A percentile compares a stretch with the other conserved stretches of the same genome.
Conservation (phyloP, 306 rosid genomes). For the Adenanthera pavonina region DNA sequence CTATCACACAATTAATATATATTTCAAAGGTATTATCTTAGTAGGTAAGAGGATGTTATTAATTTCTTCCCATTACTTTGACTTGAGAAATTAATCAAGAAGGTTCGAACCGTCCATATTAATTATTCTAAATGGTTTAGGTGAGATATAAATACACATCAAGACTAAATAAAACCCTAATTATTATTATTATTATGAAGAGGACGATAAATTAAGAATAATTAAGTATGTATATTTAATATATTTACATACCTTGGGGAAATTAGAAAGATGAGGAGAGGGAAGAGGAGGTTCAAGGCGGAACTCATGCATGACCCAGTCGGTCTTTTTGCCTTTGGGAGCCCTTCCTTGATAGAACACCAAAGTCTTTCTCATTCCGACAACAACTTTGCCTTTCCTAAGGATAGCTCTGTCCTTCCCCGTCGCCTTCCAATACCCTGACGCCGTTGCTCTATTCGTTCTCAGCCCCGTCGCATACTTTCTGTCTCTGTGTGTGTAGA, state of each 20-base stretch:
- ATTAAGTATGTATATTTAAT: no score
- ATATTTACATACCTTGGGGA: conserved; percentile 81
- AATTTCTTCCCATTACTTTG: no score
- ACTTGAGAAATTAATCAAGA: no score
- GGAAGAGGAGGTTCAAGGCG: conserved; percentile 65
- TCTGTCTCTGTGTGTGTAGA: conserved; percentile 78
- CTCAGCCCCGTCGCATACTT: conserved; percentile 89
- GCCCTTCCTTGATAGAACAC: conserved; percentile 95
- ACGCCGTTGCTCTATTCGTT: conserved; percentile 83
- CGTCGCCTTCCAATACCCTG: conserved; percentile 97
- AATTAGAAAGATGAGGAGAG: conserved; percentile 52
- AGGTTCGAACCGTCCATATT: no score
- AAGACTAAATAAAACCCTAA: no score
- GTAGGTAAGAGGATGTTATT: no score
- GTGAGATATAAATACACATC: no score
- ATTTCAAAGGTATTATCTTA: no score
- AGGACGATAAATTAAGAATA: no score
- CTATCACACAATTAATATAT: no score
- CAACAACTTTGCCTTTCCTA: conserved; percentile 64
- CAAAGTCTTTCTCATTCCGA: conserved; percentile 91
- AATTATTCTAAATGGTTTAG: no score
- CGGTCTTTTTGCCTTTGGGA: conserved; percentile 85
- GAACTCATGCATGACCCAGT: conserved; percentile 97
- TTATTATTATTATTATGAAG: no score
- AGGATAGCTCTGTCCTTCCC: conserved; percentile 76